These are phyloP conservation scores for Adenanthera pavonina DNA, from an alignment of 306 rosid species.

Conservation along the genomic window DNA sequence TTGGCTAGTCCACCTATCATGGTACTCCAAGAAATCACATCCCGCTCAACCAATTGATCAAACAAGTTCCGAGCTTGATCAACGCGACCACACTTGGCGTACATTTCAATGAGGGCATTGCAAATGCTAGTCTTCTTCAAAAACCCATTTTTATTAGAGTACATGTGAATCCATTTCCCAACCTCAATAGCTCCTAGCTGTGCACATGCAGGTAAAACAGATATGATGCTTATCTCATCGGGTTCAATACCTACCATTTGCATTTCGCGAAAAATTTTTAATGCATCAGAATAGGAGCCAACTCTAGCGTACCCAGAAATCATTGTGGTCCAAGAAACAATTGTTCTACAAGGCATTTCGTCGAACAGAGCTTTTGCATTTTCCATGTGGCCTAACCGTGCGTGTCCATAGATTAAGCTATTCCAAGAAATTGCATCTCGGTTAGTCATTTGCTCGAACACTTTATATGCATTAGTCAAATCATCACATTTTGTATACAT, in stretches of 20 bases:
- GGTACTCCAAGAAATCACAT: conserved; percentile 87
- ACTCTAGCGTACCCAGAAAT: conserved; percentile 68
- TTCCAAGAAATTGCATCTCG: conserved; percentile 78
- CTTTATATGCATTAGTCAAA: conserved; percentile 52
- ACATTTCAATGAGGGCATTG: conserved; percentile 86
- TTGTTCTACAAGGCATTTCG: conserved; percentile 71
- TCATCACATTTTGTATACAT: conserved; percentile 67
- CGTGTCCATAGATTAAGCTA: conserved; percentile 68
- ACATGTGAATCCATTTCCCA: conserved; percentile 85
- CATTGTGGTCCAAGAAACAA: conserved; percentile 83
- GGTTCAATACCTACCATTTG: conserved; percentile 68
- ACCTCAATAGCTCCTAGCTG: conserved; percentile 83
- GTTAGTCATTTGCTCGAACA: conserved; percentile 66
- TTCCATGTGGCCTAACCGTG: conserved; percentile 61
- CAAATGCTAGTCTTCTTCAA: conserved; percentile 46
- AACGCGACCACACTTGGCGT: conserved; percentile 77
- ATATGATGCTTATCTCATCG: conserved; percentile 73
- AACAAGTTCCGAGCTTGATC: conserved; percentile 67
- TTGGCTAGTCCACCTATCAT: conserved; percentile 77
- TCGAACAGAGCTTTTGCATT: conserved; percentile 66
- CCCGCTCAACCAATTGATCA: conserved; percentile 55
- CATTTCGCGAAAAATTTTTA: conserved; percentile 71
- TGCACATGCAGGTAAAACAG: conserved; percentile 79
- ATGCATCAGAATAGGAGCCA: conserved; percentile 64
- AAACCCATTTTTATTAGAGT: conserved; percentile 55